Evolutionary conservation across 2,329 filamentous ascomycete species (phyloP).

Genomic region (Apiospora hydei): DNA sequence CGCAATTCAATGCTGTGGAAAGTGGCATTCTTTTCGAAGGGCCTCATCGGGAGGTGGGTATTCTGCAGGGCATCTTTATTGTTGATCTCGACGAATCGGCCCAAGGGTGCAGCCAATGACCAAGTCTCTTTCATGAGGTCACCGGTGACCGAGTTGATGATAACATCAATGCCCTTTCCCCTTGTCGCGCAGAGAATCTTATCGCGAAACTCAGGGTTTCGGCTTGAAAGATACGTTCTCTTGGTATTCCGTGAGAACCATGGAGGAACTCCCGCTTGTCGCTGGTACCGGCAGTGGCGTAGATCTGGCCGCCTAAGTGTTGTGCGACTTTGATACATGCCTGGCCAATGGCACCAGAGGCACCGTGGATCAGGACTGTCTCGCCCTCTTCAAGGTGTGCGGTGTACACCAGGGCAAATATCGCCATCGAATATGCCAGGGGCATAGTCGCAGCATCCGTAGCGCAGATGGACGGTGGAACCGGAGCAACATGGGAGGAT

Average conservation of each 20-base stretch:
- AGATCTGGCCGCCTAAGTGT: constrained; percentile 24
- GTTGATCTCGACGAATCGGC: constrained; percentile 47
- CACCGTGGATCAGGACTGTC: constrained; percentile 27
- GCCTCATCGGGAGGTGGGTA: constrained; percentile 29
- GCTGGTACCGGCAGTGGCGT: constrained; percentile 24
- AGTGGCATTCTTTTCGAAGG: constrained; percentile 29
- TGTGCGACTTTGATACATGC: constrained; percentile 25
- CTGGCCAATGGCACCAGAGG: constrained; percentile 27
- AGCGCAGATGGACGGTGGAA: constrained; percentile 25
- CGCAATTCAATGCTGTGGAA: constrained; percentile 32
- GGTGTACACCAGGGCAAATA: constrained; percentile 21
- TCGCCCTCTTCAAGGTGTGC: constrained; percentile 22
- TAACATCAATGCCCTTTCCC: constrained; percentile 26
- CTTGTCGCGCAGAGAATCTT: constrained; percentile 25
- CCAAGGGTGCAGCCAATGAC: constrained; percentile 40
- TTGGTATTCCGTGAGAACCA: constrained; percentile 19
- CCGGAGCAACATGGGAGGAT: constrained; percentile 27
- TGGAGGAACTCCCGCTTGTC: constrained; percentile 25
- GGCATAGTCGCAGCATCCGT: constrained; percentile 30
- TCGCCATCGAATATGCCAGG: constrained; percentile 27
- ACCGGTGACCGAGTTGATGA: constrained; percentile 28
- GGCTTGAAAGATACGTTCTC: constrained; percentile 25
- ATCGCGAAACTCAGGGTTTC: constrained; percentile 14
- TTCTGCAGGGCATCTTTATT: constrained; percentile 40
- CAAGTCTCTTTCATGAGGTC: constrained; percentile 29